Base-by-base conservation (phyloP, 176 grass and related monocot genomes). In the Dactylis glomerata region DNA sequence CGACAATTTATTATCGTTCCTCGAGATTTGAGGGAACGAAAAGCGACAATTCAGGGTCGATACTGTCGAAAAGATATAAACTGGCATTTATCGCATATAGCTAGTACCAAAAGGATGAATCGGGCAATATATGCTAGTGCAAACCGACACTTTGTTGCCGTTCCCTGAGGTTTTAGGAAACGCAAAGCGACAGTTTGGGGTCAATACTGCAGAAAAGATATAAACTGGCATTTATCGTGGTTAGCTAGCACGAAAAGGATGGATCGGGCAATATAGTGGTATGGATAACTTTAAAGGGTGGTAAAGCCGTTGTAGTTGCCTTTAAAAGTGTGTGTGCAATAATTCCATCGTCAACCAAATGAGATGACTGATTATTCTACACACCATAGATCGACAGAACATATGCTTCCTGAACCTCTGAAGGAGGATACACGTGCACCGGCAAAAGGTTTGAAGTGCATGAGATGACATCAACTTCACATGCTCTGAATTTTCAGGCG, bases 191-290 rank as follows among this genome's bases (percentile, higher is more conserved):
- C 82, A 75, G 55, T 84, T 79, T 55, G 34, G 27, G 75, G 55
- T 52, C 66, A 24, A 61, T 16, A 63, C 26, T 63, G 4, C 16
- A 17, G 32, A 17, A 83, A 77, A 83, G 64, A 17, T 8, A 36
- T 36, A 36, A 36, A 36, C 34, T 36, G 2, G 46, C 56, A 66
- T 66, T 34, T 66, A 66, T 66, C 31, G 7, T 3, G 2, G 31
- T 10, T 22, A 55, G 37, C 27, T 52, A 30, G 23, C 56, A 42
- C 24, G 2, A 32, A 73, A 16, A 7, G 3, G 6, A 32, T 32
- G 75, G 77, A 77, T 49, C 62, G 74, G 27, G 67, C 71, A 84
- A 57, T 47, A 51, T 47, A 41, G 28, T 77, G 42, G 11, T 5
- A 52, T 15, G 6, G 7, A 47, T 67, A 57, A 50, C 11, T 58